phyloP scores from a whole-genome alignment of 1,284 basidiomycete species.

The Apiotrichum gracile region DNA sequence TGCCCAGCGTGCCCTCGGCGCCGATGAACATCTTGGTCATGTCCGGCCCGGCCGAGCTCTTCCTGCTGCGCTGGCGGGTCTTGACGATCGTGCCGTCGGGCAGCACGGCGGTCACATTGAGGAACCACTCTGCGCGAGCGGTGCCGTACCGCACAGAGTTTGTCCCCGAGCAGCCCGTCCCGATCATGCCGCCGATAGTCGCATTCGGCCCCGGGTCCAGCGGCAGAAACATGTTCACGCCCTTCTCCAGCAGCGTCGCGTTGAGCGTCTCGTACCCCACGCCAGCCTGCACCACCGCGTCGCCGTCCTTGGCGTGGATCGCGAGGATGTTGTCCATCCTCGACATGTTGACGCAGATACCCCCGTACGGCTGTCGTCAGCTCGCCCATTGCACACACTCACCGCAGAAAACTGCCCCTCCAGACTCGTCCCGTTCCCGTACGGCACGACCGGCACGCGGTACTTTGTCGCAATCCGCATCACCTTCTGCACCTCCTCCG shows the following conservation, averaged over 20 bases:
- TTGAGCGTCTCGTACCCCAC: conserved; percentile 79
- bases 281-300: conserved; percentile 74
- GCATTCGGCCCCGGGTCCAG: conserved; percentile 59
- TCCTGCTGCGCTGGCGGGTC: conserved; percentile 74
- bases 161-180: conserved; percentile 60
- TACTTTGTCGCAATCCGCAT: conserved; percentile 29
- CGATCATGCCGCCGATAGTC: conserved; percentile 88
- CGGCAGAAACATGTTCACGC: conserved; percentile 77
- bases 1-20: conserved; percentile 85
- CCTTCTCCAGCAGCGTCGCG: conserved; percentile 60
- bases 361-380: conserved; percentile 49
- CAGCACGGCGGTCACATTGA: conserved; percentile 64
- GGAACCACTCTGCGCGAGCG: conserved; percentile 64
- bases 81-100: conserved; percentile 87
- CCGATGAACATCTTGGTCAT: conserved; percentile 85
- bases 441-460: conserved; percentile 35
- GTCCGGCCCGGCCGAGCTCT: conserved; percentile 86
- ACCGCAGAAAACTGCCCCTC: conserved; percentile 32
- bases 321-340: conserved; percentile 75
- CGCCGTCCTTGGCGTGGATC: conserved; percentile 60
- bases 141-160: conserved; percentile 84
- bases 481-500: conserved; percentile 33
- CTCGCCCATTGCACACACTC: conserved; percentile 2
- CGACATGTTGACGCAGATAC: conserved; percentile 76
- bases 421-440: conserved; percentile 34